A percentile compares a stretch with the other conserved stretches of the same genome.
These are phyloP conservation scores for Dipsacomyces acuminosporus DNA, from an alignment of 371 early-diverging fungal species.

Conservation along the genomic window DNA sequence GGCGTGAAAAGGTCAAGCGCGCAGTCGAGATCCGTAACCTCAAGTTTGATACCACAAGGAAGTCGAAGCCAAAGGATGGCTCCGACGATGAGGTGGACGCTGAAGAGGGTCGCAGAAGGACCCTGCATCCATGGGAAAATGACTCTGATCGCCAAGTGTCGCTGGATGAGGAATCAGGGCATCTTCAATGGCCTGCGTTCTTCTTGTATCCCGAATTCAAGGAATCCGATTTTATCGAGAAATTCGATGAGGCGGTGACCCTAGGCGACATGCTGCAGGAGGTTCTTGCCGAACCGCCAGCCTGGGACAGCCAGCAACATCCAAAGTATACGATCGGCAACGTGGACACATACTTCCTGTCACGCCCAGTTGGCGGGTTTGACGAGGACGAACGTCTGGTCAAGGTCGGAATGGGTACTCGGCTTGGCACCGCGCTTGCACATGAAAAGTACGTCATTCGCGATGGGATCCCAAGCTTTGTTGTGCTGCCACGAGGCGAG, in stretches of 20 bases:
- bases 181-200: slow-evolving; percentile 79
- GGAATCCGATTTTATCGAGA: slow-evolving; percentile 85
- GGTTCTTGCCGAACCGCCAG: slow-evolving; percentile 77
- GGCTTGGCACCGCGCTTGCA: slow-evolving; percentile 53
- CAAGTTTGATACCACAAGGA: slow-evolving; percentile 18
- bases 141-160: slow-evolving; percentile 54
- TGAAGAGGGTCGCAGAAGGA: slow-evolving; percentile 5
- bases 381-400: slow-evolving; percentile 56
- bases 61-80: slow-evolving; percentile 2
- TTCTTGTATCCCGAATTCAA: slow-evolving; percentile 93
- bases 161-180: slow-evolving; percentile 58
- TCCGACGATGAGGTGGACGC: not conserved
- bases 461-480: slow-evolving; percentile 66
- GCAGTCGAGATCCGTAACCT: slow-evolving; percentile 37
- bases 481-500: slow-evolving; percentile 59
- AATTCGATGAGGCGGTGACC: slow-evolving; percentile 76
- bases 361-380: slow-evolving; percentile 53
- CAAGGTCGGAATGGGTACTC: slow-evolving; percentile 62
- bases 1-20: slow-evolving; percentile 23
- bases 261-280: slow-evolving; percentile 78
- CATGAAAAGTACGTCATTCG: slow-evolving; percentile 57
- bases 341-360: slow-evolving; percentile 76
- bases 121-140: slow-evolving; percentile 33
- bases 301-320: slow-evolving; percentile 68
- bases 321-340: slow-evolving; percentile 61